Percentiles rank a stretch among this genome's conserved stretches.
Conservation (phyloP, 345 rosid genomes). For the Brassica incana region DNA sequence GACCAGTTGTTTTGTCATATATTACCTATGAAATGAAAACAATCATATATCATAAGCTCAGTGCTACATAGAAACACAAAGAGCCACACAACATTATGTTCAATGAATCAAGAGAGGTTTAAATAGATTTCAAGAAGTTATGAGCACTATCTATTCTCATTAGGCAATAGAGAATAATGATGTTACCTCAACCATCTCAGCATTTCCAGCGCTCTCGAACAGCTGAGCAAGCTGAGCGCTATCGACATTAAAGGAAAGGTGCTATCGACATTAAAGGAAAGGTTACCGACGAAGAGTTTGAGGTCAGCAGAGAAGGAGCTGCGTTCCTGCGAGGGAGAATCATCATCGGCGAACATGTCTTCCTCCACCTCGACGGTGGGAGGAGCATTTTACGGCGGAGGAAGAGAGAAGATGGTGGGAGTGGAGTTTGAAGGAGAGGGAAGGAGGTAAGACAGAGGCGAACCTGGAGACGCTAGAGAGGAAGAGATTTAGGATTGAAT, state of each 20-base stretch:
- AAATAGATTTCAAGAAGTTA: background rate
- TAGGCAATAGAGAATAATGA: too few species aligned
- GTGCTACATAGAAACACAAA: background rate
- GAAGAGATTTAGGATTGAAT: constrained; percentile 52
- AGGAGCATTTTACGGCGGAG: constrained; percentile 28
- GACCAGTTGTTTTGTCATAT: constrained; percentile 19
- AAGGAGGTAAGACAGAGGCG: constrained; percentile 32
- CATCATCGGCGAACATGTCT: constrained; percentile 33
- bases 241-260: constrained; percentile 81
- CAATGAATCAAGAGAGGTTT: too few species aligned
- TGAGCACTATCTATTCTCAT: background rate
- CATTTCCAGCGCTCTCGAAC: constrained; percentile 79
- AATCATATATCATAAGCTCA: too few species aligned
- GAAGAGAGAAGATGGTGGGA: constrained; percentile 35
- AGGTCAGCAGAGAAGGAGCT: constrained; percentile 68
- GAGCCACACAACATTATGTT: background rate
- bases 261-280: constrained; percentile 81
- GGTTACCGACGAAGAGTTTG: constrained; percentile 92
- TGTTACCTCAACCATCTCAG: constrained; percentile 90
- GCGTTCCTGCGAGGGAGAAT: constrained; percentile 37
- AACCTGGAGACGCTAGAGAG: constrained; percentile 43
- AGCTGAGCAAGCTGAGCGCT: constrained; percentile 89
- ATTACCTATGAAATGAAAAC: too few species aligned
- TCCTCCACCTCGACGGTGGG: constrained; percentile 56
- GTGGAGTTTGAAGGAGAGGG: constrained; percentile 43